These are phyloP conservation scores for Biancaea sappan DNA, from an alignment of 306 rosid species.

Conservation along the genomic window DNA sequence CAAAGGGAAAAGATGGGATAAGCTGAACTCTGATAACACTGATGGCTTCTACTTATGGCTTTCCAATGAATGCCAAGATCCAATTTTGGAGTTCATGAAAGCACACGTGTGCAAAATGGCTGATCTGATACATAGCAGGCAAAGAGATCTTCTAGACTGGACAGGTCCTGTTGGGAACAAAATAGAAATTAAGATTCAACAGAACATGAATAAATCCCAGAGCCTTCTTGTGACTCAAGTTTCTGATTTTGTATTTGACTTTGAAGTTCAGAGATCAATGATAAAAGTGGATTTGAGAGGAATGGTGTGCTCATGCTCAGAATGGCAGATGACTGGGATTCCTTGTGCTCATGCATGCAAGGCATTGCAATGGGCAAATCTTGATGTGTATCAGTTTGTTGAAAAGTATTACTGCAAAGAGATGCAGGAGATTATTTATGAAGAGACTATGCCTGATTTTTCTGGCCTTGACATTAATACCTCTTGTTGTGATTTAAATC, in stretches of 20 bases:
- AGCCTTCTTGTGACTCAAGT: not conserved
- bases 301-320: conserved; percentile 1
- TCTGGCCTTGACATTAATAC: not conserved
- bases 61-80: conserved; percentile 8
- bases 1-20: conserved; percentile 15
- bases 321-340: conserved; percentile 19
- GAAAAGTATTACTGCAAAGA: not conserved
- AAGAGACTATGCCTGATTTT: not conserved
- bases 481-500: not conserved
- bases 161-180: not conserved
- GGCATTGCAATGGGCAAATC: conserved; percentile 10
- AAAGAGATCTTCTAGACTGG: not conserved
- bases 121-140: not conserved
- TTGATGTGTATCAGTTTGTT: conserved; percentile 7
- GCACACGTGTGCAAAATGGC: conserved; percentile 2
- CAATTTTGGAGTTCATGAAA: conserved; percentile 1
- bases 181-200: conserved; percentile 6
- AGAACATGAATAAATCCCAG: not conserved
- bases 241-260: conserved; percentile 12
- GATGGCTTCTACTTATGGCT: not conserved
- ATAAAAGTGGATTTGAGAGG: conserved; percentile 7
- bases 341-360: conserved; percentile 19
- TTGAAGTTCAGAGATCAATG: not conserved
- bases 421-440: not conserved
- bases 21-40: not conserved